Conservation (phyloP, 164 flowering plant genomes). For the Chimonanthus salicifolius region DNA sequence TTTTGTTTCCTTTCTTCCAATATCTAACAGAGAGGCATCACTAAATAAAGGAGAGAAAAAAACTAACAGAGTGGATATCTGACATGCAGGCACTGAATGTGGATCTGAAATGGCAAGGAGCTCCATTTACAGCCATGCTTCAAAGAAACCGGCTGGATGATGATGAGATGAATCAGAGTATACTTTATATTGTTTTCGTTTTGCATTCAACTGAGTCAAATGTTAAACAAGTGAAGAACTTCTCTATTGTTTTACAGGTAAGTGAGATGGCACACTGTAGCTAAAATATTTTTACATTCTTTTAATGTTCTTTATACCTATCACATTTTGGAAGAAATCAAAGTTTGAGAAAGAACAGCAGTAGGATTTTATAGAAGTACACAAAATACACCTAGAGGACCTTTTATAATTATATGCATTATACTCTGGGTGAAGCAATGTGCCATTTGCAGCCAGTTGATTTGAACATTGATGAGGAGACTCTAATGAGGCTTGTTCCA, state of each 20-base stretch:
- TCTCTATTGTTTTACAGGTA: constrained; percentile 84
- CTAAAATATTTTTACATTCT: background rate
- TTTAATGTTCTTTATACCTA: background rate
- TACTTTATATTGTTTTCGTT: constrained; percentile 42
- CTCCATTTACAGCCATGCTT: constrained; percentile 87
- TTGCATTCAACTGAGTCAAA: constrained; percentile 47
- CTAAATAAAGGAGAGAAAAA: too few species aligned
- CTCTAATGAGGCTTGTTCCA: constrained; percentile 78
- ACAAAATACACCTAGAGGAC: background rate
- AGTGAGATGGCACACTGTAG: background rate
- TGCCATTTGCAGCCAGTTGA: constrained; percentile 60
- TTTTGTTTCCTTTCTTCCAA: background rate
- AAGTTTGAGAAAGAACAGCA: background rate
- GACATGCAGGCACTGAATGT: constrained; percentile 59
- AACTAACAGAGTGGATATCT: background rate
- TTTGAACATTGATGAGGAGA: constrained; percentile 90
- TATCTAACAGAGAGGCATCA: constrained; percentile 2
- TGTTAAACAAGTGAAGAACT: constrained; percentile 63
- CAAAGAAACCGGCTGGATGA: constrained; percentile 52
- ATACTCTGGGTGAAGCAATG: background rate
- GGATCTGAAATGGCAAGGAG: constrained; percentile 86
- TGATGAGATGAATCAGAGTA: constrained; percentile 36
- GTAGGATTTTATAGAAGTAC: background rate
- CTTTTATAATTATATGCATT: background rate
- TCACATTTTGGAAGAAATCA: background rate